Percentiles rank a stretch among this genome's conserved stretches.
Conservation (phyloP, 129 eudicot genomes). For the Sambucus nigra region DNA sequence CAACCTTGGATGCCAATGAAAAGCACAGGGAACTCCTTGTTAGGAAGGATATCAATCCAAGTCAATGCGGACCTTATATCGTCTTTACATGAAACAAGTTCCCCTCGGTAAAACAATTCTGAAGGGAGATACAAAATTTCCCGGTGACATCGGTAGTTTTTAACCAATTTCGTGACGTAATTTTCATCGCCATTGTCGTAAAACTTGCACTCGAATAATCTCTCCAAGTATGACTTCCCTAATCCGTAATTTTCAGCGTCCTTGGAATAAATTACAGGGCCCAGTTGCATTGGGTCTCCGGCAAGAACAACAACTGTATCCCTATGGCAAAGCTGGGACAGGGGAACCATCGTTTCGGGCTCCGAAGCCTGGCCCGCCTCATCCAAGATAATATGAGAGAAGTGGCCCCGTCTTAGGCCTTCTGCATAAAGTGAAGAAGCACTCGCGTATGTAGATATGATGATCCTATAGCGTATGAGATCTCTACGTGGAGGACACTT, state of each 20-base stretch:
- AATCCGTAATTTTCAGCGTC: constrained; percentile 61
- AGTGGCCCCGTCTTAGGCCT: constrained; percentile 62
- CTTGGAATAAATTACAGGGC: constrained; percentile 68
- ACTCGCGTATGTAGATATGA: constrained; percentile 71
- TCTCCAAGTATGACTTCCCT: constrained; percentile 67
- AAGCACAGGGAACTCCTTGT: constrained; percentile 68
- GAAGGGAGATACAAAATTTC: constrained; percentile 69
- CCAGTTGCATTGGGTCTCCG: constrained; percentile 87
- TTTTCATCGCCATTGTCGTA: constrained; percentile 36
- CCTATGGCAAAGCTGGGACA: constrained; percentile 50
- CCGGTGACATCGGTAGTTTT: constrained; percentile 71
- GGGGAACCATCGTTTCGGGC: constrained; percentile 88
- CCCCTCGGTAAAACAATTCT: constrained; percentile 52
- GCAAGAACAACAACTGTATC: constrained; percentile 73
- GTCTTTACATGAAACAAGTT: constrained; percentile 48
- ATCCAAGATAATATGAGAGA: constrained; percentile 71
- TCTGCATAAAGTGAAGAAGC: constrained; percentile 57
- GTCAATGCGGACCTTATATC: constrained; percentile 18
- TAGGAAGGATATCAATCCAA: constrained; percentile 47
- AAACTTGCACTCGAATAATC: constrained; percentile 47
- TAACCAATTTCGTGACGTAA: constrained; percentile 53
- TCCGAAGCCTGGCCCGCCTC: constrained; percentile 98
- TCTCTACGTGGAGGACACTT: constrained; percentile 40
- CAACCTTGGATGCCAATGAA: constrained; percentile 72
- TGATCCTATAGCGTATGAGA: constrained; percentile 36